Conservation (phyloP, 129 eudicot genomes). For the Cynara cardunculus region DNA sequence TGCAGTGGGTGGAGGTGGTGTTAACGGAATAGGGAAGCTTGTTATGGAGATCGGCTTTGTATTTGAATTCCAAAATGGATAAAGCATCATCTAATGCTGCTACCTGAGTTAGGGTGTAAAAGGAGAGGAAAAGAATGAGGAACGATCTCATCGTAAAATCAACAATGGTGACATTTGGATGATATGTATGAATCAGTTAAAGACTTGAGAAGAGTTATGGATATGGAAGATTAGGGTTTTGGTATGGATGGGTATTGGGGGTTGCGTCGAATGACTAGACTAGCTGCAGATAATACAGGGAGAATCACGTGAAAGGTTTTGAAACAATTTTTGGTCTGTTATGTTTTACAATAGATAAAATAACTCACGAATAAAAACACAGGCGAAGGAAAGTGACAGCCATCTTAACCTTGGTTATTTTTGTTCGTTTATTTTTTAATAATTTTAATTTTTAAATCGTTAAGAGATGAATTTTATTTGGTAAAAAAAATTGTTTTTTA, state of each 20-base stretch:
- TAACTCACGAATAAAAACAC: no score
- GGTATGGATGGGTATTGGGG: background rate
- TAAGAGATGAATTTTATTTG: no score
- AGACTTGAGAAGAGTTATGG: background rate
- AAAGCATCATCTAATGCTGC: slow-evolving; percentile 50
- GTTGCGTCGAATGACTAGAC: background rate
- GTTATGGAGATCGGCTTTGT: slow-evolving; percentile 64
- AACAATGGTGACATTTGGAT: background rate
- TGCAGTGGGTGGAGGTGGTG: slow-evolving; percentile 41
- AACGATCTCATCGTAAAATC: slow-evolving; percentile 4
- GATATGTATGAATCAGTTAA: background rate
- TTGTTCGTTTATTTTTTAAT: no score
- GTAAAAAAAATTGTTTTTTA: no score
- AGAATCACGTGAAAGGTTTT: slow-evolving; percentile 29
- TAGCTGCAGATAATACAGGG: slow-evolving; percentile 5
- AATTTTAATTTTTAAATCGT: no score
- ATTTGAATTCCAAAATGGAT: slow-evolving; percentile 56
- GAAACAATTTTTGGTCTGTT: no score
- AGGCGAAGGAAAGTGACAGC: no score
- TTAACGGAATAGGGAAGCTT: slow-evolving; percentile 33
- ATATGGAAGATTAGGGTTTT: background rate
- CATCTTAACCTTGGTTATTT: no score
- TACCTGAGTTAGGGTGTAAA: background rate
- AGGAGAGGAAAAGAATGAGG: background rate
- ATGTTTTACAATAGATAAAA: no score